Conservation (phyloP, 306 rosid genomes). For the Acacia confusa region DNA sequence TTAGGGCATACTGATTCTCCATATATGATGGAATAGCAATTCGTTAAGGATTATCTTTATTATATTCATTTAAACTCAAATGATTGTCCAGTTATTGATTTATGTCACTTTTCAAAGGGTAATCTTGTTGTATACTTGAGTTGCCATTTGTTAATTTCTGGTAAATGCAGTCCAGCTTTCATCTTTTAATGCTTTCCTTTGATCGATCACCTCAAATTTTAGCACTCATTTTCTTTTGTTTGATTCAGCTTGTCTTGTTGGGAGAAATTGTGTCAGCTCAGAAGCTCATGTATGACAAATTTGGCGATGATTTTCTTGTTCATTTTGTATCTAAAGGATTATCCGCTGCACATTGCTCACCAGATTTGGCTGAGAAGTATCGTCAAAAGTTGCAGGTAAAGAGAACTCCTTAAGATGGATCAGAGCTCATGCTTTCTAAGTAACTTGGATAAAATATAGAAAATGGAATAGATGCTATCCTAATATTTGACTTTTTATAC, state of each 20-base stretch:
- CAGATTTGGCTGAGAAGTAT: constrained; percentile 80
- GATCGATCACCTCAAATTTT: constrained; percentile 12
- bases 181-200: constrained; percentile 21
- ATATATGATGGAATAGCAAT: not conserved
- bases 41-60: not conserved
- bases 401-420: not conserved
- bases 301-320: constrained; percentile 71
- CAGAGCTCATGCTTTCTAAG: not conserved
- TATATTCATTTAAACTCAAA: not conserved
- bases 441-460: not conserved
- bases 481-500: not conserved
- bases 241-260: constrained; percentile 73
- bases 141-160: not conserved
- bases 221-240: not conserved
- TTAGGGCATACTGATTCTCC: not conserved
- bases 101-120: not conserved
- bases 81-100: not conserved
- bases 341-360: constrained; percentile 77
- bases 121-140: not conserved
- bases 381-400: constrained; percentile 85
- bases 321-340: constrained; percentile 42
- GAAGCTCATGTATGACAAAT: constrained; percentile 93
- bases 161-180: not conserved
- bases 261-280: constrained; percentile 97
- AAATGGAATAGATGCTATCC: not conserved